These are phyloP conservation scores for Acacia melanoxylon DNA, from an alignment of 306 rosid genomes.

Conservation along the genomic window DNA sequence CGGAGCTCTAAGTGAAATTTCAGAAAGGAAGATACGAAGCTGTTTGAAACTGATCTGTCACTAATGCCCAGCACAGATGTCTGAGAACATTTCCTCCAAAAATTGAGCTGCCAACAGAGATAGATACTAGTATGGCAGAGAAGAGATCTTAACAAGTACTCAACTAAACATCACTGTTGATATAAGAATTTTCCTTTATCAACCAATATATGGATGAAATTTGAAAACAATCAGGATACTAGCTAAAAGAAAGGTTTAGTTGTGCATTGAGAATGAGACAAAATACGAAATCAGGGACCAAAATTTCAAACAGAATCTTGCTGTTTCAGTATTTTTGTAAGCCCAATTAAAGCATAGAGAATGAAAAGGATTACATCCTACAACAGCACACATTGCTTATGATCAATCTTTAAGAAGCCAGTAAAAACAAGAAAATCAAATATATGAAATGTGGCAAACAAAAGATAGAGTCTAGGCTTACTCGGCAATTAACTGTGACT, in stretches of 20 bases:
- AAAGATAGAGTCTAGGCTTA: constrained; percentile 46
- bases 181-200: not conserved
- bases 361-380: constrained; percentile 2
- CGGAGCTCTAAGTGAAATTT: not conserved
- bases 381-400: not conserved
- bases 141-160: not conserved
- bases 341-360: not conserved
- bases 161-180: not conserved
- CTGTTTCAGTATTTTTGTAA: not conserved
- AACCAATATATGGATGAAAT: not conserved
- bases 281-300: not conserved
- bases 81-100: not conserved
- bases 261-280: not conserved
- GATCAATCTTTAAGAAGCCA: constrained; percentile 6
- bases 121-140: not conserved
- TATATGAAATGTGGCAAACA: constrained; percentile 2
- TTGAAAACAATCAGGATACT: not conserved
- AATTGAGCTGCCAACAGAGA: not conserved
- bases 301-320: not conserved
- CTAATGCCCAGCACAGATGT: not conserved
- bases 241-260: not conserved
- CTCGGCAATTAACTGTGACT: constrained; percentile 50
- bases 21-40: not conserved
- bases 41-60: not conserved
- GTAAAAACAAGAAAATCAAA: constrained; percentile 5